Percentiles rank a stretch among this genome's conserved stretches.
phyloP scores from a whole-genome alignment of 345 rosid genomes.

The Linum trigynum region DNA sequence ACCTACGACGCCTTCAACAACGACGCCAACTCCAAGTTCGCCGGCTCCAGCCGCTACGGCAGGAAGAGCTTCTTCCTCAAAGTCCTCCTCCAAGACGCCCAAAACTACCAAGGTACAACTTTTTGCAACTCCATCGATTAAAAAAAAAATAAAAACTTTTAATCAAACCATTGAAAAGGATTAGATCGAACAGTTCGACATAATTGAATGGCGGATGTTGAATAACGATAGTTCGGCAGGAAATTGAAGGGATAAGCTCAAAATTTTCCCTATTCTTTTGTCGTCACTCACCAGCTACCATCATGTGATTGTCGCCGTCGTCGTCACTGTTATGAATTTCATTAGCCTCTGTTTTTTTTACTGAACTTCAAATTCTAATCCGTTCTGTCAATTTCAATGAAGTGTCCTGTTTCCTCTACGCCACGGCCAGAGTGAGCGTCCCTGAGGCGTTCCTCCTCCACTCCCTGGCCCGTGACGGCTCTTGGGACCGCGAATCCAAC shows the following conservation, averaged over 20 bases:
- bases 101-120: conserved; percentile 23
- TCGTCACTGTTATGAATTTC: too few relatives aligned
- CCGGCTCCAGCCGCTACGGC: conserved; percentile 82
- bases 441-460: conserved; percentile 58
- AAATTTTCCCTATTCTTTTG: too few relatives aligned
- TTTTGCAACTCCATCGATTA: too few relatives aligned
- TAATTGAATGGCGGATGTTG: too few relatives aligned
- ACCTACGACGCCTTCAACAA: conserved; percentile 88
- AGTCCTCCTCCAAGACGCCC: conserved; percentile 53
- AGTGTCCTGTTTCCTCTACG: conserved; percentile 57
- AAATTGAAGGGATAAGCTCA: too few relatives aligned
- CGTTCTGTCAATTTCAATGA: background rate
- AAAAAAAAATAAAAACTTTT: too few relatives aligned
- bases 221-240: too few relatives aligned
- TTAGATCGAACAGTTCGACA: too few relatives aligned
- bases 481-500: conserved; percentile 95
- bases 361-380: background rate
- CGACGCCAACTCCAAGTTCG: conserved; percentile 72
- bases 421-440: conserved; percentile 53
- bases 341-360: background rate
- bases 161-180: too few relatives aligned
- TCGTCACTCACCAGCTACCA: too few relatives aligned
- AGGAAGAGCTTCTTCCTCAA: conserved; percentile 48
- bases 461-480: conserved; percentile 48
- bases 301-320: too few relatives aligned